Base-by-base conservation (phyloP, 2,329 filamentous ascomycete species). In the Colletotrichum orbiculare region DNA sequence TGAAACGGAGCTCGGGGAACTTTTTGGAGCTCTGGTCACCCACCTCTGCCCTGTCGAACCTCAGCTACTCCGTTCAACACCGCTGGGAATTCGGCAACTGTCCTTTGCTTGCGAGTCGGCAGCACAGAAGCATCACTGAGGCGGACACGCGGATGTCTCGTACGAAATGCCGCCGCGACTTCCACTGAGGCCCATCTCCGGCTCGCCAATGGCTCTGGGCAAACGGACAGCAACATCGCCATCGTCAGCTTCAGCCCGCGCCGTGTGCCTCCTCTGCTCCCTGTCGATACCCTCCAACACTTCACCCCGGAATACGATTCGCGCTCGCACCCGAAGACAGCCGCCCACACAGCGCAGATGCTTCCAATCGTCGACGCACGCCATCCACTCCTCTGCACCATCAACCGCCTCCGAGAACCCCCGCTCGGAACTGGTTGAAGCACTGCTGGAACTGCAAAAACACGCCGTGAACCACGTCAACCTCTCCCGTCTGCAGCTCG, bases 401-500 rank as follows among this genome's bases (percentile, higher is more conserved):
- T 46, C 71, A 10, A 25, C 67, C 5, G 13, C 70, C n/a, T 60
- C 38, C 4, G 38, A 68, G 8, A 72, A 81, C 60, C 73, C 81
- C 12, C 80, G 85, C 45, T 71, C 78, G 60, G 84, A 90, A 69
- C 84, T 93, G 6, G 82, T 90, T 67, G 77, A 82, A 47, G 81
- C 86, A 2, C 80, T 94, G 0, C 75, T 82, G 2, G 83, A 86
- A 25, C 81, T 95, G 3, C 84, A 91, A 70, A 85, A 84, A 55
- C 79, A 86, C 53, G 87, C 88, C 2, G 83, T 86, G 33, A 85
- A 82, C 63, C 84, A 89, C 70, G 83, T 91, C 57, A 91, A 91
- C 71, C 82, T 90, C n/a, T 87, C 90, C 37, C 83, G 90, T 60
- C 74, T 94, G 49, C 89, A 92, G 75, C 84, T 95, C 70, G 91